Conservation (phyloP, 2,329 filamentous ascomycete genomes). For the Sarocladium strictum region DNA sequence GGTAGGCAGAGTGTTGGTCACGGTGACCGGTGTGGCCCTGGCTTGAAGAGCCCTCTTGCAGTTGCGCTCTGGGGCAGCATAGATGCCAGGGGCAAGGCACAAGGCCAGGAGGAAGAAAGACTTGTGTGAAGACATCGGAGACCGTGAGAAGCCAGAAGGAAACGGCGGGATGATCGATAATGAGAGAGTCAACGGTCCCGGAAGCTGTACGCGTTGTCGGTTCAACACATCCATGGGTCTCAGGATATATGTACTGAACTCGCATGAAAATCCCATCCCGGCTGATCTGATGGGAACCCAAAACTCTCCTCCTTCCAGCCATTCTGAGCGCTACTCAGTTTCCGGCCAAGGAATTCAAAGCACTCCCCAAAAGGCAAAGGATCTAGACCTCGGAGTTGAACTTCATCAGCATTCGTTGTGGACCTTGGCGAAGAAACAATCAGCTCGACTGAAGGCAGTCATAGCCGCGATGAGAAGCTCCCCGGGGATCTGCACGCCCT, state of each 20-base stretch:
- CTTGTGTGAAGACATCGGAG: neutral
- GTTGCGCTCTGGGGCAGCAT: neutral
- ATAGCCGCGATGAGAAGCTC: too few species aligned
- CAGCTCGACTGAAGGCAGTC: too few species aligned
- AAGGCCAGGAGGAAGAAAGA: neutral
- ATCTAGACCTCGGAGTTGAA: too few species aligned
- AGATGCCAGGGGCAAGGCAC: neutral
- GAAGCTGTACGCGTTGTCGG: neutral
- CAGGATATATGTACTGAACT: neutral
- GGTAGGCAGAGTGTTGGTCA: neutral
- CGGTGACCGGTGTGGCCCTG: neutral
- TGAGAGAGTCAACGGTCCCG: neutral
- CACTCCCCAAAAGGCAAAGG: neutral
- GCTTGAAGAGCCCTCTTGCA: neutral
- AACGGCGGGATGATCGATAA: too few species aligned
- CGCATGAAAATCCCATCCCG: neutral
- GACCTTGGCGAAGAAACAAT: neutral
- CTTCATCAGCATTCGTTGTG: neutral
- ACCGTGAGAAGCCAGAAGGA: neutral
- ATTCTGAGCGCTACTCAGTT: neutral
- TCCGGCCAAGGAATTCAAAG: neutral
- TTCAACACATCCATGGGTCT: neutral
- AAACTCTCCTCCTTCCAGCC: too few species aligned
- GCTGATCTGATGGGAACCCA: too few species aligned
- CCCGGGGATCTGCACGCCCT: too few species aligned